A percentile compares a stretch with the other conserved stretches of the same genome.
Evolutionary conservation across 106 monocot genomes (phyloP).

Genomic region (Narthecium ossifragum): DNA sequence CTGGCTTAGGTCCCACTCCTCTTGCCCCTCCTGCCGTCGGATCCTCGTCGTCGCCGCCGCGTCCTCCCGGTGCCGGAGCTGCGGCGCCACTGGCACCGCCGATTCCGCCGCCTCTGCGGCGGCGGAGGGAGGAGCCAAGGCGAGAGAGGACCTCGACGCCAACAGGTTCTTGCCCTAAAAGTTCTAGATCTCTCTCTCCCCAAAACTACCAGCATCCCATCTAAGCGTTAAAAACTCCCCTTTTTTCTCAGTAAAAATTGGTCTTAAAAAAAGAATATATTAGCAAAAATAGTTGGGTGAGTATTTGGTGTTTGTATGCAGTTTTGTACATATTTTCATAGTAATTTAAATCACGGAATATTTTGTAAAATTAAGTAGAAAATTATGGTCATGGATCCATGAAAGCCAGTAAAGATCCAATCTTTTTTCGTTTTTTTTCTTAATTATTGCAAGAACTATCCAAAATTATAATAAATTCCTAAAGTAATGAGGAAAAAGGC

Average conservation of each 20-base stretch:
- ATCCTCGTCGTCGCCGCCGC: not conserved
- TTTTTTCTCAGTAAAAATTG: no score
- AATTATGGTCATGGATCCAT: no score
- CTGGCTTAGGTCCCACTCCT: not conserved
- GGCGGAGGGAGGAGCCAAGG: not conserved
- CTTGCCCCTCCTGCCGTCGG: not conserved
- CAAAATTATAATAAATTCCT: no score
- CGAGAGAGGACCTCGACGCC: not conserved
- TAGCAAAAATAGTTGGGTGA: not conserved
- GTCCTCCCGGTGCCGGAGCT: constrained; percentile 1
- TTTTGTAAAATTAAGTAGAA: no score
- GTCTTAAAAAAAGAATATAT: not conserved
- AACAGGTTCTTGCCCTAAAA: not conserved
- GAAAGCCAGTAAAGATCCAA: no score
- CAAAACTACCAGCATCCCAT: no score
- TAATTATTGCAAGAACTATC: not conserved
- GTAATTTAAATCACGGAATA: not conserved
- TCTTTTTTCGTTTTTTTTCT: not conserved
- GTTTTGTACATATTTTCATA: not conserved
- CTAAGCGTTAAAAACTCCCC: no score
- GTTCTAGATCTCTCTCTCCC: not conserved
- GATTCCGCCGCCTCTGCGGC: not conserved
- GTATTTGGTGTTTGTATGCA: not conserved
- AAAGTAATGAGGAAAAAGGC: not conserved
- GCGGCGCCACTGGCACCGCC: no score